Base-by-base conservation (phyloP, 1,284 basidiomycete genomes). In the Pyrrhoderma lamaoense region DNA sequence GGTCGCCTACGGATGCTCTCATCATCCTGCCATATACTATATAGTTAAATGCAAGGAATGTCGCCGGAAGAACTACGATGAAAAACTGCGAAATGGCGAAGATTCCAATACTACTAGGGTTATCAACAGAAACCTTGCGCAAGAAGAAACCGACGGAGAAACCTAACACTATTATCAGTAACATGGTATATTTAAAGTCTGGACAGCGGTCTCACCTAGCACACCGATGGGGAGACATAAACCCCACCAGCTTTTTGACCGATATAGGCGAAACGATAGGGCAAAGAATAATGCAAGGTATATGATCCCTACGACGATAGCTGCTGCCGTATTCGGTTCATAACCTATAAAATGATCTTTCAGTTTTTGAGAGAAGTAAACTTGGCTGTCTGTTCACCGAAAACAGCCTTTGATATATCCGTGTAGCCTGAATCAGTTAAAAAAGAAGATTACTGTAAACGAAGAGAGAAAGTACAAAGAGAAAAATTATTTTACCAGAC, bases 181-280 rank as follows among this genome's bases (percentile, higher is more conserved):
- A 13, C 11, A n/a, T 36, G 45, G 13, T n/a, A 31, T 46, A 11
- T 11, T 46, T 35, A 3, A 31, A 11, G 25, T n/a, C 14, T 9
- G 11, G 14, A 34, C 8, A 38, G n/a, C 5, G 14, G 8, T 22
- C 45, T 46, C 14, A 34, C 56, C 56, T 18, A 18, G 48, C 27
- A 34, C 23, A 3, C 54, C 56, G 18, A 57, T 53, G 3, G 56
- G 56, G 9, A 57, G 50, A 36, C 54, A 56, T 5, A 57, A 47
- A 23, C 56, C 56, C 55, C 56, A 57, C 51, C 54, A 53, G 21
- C 51, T 51, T 27, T 43, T 49, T 13, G 43, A 25, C 2, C 14
- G 25, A 14, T 25, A 35, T 14, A 57, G 27, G 14, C 53, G 49
- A 35, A 42, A n/a, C 16, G 49, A 46, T 7, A 57, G 39, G 4